These are phyloP conservation scores for Kwoniella dendrophila DNA, from an alignment of 768 basidiomycete genomes.

Conservation along the genomic window DNA sequence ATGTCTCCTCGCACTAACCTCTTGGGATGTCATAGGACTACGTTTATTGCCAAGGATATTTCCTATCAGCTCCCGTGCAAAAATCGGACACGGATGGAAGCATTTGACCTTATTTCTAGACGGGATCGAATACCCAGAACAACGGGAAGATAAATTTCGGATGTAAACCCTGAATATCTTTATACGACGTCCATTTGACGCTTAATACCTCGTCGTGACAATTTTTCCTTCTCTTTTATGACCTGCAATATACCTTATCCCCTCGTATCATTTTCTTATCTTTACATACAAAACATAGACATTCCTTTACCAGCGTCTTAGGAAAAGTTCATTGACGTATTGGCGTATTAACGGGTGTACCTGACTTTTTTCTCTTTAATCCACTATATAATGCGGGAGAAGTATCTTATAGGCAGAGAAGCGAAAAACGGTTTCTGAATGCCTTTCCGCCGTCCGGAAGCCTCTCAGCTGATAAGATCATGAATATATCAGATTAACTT, in stretches of 20 bases:
- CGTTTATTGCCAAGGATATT: no score
- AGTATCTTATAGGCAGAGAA: no score
- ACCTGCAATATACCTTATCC: no score
- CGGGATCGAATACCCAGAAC: neutral
- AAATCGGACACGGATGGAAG: no score
- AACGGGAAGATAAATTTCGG: conserved; percentile 2
- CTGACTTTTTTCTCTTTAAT: neutral
- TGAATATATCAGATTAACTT: no score
- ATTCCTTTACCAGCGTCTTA: neutral
- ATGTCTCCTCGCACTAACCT: no score
- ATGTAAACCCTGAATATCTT: neutral
- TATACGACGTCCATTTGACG: neutral
- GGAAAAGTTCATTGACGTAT: neutral
- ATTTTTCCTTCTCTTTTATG: no score
- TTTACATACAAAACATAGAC: neutral
- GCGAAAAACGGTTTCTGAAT: neutral
- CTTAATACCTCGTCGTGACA: neutral
- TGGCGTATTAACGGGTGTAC: neutral
- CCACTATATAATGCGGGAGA: neutral
- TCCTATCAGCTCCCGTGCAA: no score
- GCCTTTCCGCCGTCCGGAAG: no score
- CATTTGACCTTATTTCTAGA: no score
- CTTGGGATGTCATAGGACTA: no score
- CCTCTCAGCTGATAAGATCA: neutral
- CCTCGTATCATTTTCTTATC: no score